These are phyloP conservation scores for Solanum arcanum DNA, from an alignment of 257 asterid genomes.

Conservation along the genomic window DNA sequence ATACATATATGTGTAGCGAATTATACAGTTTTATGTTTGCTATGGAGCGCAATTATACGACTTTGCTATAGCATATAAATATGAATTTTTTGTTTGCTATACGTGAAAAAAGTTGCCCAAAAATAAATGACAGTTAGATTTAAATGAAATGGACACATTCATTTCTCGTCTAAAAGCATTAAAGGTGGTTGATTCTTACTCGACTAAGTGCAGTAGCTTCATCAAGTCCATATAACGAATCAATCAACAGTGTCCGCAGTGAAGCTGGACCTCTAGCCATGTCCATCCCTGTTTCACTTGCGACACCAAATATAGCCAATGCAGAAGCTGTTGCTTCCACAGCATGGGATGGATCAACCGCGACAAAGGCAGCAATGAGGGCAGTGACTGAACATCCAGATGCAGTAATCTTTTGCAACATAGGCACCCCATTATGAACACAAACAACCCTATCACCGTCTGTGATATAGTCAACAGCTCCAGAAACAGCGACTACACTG, in stretches of 20 bases:
- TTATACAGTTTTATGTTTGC: too few species aligned
- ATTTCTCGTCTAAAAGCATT: not conserved
- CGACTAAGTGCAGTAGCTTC: slow-evolving; percentile 21
- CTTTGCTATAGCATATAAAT: too few species aligned
- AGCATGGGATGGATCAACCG: slow-evolving; percentile 45
- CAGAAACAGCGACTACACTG: slow-evolving; percentile 65
- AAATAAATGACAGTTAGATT: not conserved
- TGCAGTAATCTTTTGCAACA: slow-evolving; percentile 86
- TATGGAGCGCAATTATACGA: too few species aligned
- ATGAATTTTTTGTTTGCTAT: too few species aligned
- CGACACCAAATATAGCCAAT: slow-evolving; percentile 67
- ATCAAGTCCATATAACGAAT: slow-evolving; percentile 53
- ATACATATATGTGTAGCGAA: too few species aligned
- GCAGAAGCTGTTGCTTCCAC: slow-evolving; percentile 84
- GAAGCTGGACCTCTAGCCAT: slow-evolving; percentile 77
- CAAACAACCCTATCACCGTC: slow-evolving; percentile 61
- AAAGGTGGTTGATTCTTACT: slow-evolving; percentile 28
- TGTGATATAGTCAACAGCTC: slow-evolving; percentile 68
- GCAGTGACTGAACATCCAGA: slow-evolving; percentile 92
- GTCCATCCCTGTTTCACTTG: slow-evolving; percentile 56
- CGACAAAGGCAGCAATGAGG: slow-evolving; percentile 68
- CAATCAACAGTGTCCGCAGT: slow-evolving; percentile 55
- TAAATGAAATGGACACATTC: not conserved
- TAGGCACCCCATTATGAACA: slow-evolving; percentile 61
- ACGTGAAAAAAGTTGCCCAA: too few species aligned